These are phyloP conservation scores for Massariosphaeria phaeospora DNA, from an alignment of 495 filamentous ascomycete genomes.

Conservation along the genomic window DNA sequence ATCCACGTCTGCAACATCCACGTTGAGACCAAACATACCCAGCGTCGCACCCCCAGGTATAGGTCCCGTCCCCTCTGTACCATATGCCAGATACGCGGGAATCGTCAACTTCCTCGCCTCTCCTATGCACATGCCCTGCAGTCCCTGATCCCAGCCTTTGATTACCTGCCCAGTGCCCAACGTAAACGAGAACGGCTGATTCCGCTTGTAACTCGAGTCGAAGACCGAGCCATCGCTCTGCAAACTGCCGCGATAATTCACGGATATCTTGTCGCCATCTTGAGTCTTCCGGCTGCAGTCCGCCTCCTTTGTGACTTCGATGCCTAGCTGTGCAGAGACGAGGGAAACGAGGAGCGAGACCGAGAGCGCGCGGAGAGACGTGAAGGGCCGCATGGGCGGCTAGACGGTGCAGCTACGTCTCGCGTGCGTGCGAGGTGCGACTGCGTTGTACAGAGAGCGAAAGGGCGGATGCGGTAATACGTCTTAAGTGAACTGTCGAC, in stretches of 20 bases:
- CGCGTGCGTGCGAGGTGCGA: too few relatives aligned
- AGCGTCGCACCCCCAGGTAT: constrained; percentile 76
- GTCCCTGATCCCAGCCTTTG: constrained; percentile 86
- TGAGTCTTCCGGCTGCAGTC: constrained; percentile 69
- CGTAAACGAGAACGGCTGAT: constrained; percentile 68
- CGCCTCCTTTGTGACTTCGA: constrained; percentile 68
- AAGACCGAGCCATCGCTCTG: constrained; percentile 50
- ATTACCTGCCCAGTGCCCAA: constrained; percentile 81
- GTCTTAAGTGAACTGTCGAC: too few relatives aligned
- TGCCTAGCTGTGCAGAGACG: constrained; percentile 50
- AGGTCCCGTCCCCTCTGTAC: constrained; percentile 60
- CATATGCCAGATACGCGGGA: constrained; percentile 81
- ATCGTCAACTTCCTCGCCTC: constrained; percentile 92
- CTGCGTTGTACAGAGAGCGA: too few relatives aligned
- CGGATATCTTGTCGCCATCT: constrained; percentile 70
- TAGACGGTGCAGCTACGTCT: too few relatives aligned
- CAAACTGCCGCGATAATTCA: constrained; percentile 85
- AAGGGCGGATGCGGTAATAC: too few relatives aligned
- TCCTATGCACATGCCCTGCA: constrained; percentile 93
- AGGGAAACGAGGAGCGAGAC: constrained; percentile 15
- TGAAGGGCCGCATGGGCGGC: constrained; percentile 25
- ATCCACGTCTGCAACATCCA: neutral
- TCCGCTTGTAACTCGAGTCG: constrained; percentile 68
- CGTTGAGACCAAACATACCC: constrained; percentile 41
- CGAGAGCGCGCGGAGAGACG: constrained; percentile 15